Evolutionary conservation across 345 rosid species (phyloP), one percentile per base, ranked within the genome.

Genomic region (Anacardium occidentale): DNA sequence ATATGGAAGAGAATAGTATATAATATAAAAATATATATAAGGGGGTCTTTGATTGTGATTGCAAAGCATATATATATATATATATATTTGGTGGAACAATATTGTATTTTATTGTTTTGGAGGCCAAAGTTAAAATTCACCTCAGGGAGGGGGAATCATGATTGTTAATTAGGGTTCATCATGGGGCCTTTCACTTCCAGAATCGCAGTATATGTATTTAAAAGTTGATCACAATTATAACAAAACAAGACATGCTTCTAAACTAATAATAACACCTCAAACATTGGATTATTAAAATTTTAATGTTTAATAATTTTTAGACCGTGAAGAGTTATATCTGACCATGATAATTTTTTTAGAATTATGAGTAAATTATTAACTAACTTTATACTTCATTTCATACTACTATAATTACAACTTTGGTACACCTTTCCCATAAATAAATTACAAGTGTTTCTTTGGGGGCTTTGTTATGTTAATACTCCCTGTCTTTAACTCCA

Each of bases 301-400:
- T 50, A 12, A 2, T 14, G 14, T 3, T 48, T 2, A 48, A 3
- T 12, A 48, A 2, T 17, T 48, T 48, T 48, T 50, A 5, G 0
- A 34, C 37, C 37, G 6, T 34, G 37, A 34, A 3, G 37, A 34
- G 37, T 34, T 48, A n/a, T n/a, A n/a, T n/a, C n/a, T n/a, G n/a
- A n/a, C 4, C 13, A 48, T 11, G 1, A 10, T 13, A 40, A 17
- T 20, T 63, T 51, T 44, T 63, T 42, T 42, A n/a, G 29, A 25
- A 42, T 20, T 4, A 63, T 20, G 67, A 63, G 67, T 44, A 40
- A 44, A 63, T 22, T 42, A 44, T 12, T 10, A 20, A 32, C 52
- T 37, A 37, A 37, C 42, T 63, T 63, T 63, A 63, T 52, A 63
- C 42, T 63, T 63, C 67, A 62, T 20, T 47, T 2, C 11, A 2